A percentile compares a stretch with the other conserved stretches of the same genome.
Conservation (phyloP, 2,329 filamentous ascomycete species). For the Calonectria montana region DNA sequence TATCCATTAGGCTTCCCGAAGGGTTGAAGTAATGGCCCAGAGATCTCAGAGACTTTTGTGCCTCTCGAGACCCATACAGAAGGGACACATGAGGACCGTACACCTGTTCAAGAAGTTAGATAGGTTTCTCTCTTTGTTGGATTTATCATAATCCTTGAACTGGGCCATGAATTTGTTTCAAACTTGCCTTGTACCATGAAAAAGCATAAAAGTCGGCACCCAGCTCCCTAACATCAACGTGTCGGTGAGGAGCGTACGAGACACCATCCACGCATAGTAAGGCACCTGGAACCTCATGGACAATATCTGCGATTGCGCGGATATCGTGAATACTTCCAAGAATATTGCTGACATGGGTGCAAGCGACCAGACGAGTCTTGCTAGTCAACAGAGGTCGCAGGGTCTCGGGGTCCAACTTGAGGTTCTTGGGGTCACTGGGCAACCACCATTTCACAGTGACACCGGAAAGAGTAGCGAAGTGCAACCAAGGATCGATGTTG, state of each 20-base stretch:
- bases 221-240: not conserved
- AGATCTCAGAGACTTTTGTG: not conserved
- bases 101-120: not conserved
- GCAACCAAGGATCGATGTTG: conserved; percentile 80
- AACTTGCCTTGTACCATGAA: not conserved
- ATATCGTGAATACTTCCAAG: conserved; percentile 78
- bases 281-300: conserved; percentile 53
- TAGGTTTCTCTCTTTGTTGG: not conserved
- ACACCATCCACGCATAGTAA: not conserved
- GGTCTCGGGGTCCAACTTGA: not conserved
- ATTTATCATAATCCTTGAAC: not conserved
- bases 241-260: not conserved
- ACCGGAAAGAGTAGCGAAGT: conserved; percentile 70
- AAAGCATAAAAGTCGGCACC: conserved; percentile 2
- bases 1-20: not conserved
- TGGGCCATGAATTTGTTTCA: not conserved
- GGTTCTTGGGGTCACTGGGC: not conserved
- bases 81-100: not conserved
- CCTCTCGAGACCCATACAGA: not conserved
- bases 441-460: conserved; percentile 79
- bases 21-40: conserved; percentile 1
- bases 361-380: conserved; percentile 76
- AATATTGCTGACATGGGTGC: conserved; percentile 80
- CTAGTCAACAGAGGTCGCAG: conserved; percentile 56
- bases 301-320: conserved; percentile 63